Base-by-base conservation (phyloP, 2,329 filamentous ascomycete species). In the Aspergillus sp. region DNA sequence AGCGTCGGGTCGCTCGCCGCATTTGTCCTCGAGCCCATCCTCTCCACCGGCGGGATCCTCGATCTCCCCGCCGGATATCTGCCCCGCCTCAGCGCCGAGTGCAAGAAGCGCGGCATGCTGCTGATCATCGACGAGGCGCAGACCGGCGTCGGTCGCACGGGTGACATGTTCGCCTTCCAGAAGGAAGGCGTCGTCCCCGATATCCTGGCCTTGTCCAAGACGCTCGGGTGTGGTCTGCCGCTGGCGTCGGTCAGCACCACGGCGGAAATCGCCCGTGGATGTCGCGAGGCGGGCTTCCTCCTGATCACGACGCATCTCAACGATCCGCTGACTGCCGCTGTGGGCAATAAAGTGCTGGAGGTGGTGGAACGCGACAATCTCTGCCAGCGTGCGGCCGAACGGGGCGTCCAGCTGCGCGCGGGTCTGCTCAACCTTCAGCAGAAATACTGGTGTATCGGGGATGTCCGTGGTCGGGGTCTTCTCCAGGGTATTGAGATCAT, bases 291-390 rank as follows among this genome's bases (percentile, higher is more conserved):
- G 3, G 78, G 76, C 23, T 86, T 78, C 58, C 70, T 81, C 16
- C 86, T 81, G 61, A 79, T 82, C 57, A 86, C 83, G 0, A 87
- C 84, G 0, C 84, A 86, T 58, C 68, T 85, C 45, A 85, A 87
- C 57, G 84, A 87, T 56, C 82, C 83, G 0, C 67, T 86, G 0
- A 78, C 83, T 0, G 81, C 81, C 0, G 80, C 82, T 0, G 81
- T 86, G 1, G 83, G 82, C 0, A 73, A 80, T 55, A 85, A 85
- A 60, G 83, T 86, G 2, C 73, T 87, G 1, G 82, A 86, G 53
- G 82, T 86, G 11, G 80, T 87, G 1, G 71, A 80, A 17, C 72
- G 82, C 1, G 83, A 86, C 55, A 68, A 75, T 17, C 68, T 87
- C 9, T 76, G 81, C 16, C 66, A 69, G 53, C 71, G 74, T 2